A percentile compares a stretch with the other conserved stretches of the same genome.
Conservation (phyloP, 2,329 filamentous ascomycete genomes). For the Dactylonectria macrodidyma region DNA sequence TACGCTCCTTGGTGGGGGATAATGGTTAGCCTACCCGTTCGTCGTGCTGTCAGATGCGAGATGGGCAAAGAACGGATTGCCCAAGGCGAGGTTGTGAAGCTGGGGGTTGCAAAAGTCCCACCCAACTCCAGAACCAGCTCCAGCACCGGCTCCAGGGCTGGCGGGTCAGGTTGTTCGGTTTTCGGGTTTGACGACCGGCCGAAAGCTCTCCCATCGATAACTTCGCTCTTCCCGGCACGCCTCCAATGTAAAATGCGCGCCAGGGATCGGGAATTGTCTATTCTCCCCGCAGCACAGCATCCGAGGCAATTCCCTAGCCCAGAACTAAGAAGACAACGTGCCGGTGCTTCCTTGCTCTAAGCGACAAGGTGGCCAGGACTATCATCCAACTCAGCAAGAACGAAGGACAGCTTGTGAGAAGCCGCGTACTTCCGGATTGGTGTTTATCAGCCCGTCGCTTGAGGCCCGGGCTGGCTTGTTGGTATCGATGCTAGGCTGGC, state of each 20-base stretch:
- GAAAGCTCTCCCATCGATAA: constrained; percentile 16
- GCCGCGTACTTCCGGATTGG: constrained; percentile 40
- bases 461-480: constrained; percentile 32
- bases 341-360: constrained; percentile 23
- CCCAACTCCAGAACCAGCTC: constrained; percentile 13
- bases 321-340: constrained; percentile 9
- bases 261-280: constrained; percentile 30
- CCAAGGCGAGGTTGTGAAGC: constrained; percentile 30
- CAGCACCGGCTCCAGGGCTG: constrained; percentile 3
- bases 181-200: constrained; percentile 35
- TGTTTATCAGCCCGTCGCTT: constrained; percentile 32
- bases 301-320: constrained; percentile 28
- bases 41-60: constrained; percentile 48
- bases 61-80: constrained; percentile 41
- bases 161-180: constrained; percentile 31
- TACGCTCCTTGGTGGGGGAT: constrained; percentile 43
- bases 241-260: background rate
- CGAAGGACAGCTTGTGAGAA: constrained; percentile 11
- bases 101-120: constrained; percentile 42
- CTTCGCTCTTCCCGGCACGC: constrained; percentile 7
- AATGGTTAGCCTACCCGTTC: constrained; percentile 55
- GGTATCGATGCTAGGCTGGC: constrained; percentile 40
- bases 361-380: constrained; percentile 17
- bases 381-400: constrained; percentile 19
- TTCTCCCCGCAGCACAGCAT: constrained; percentile 16